phyloP scores from a whole-genome alignment of 192 early-diverging fungal species.

The Backusella sp. region DNA sequence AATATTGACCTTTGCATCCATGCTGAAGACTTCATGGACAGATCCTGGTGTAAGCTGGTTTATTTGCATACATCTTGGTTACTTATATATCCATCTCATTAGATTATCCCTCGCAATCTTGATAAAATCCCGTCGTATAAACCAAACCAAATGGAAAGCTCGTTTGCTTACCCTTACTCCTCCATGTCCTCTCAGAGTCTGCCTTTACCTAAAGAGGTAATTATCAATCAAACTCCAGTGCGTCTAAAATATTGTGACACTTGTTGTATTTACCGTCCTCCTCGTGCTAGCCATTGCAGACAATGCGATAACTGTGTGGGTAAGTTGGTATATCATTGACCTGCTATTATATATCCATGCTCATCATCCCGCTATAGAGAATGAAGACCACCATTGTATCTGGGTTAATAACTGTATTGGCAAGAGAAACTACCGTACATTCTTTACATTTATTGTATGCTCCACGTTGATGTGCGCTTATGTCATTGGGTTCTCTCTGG shows the following conservation, averaged over 20 bases:
- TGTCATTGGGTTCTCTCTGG: constrained; percentile 60
- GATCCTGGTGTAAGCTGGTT: constrained; percentile 59
- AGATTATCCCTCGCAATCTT: constrained; percentile 72
- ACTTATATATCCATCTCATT: background rate
- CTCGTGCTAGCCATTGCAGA: constrained; percentile 85
- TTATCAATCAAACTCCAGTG: constrained; percentile 58
- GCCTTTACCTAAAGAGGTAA: constrained; percentile 52
- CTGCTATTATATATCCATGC: background rate
- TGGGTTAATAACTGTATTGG: constrained; percentile 96
- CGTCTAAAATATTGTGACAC: constrained; percentile 89
- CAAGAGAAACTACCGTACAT: constrained; percentile 76
- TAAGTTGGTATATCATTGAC: constrained; percentile 16
- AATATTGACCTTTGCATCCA: constrained; percentile 57
- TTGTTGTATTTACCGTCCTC: constrained; percentile 85
- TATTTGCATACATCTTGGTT: background rate
- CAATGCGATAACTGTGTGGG: constrained; percentile 91
- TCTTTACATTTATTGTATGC: constrained; percentile 75
- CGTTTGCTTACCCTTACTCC: background rate
- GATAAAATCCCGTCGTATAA: constrained; percentile 48
- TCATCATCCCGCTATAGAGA: constrained; percentile 42
- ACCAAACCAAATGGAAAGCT: background rate
- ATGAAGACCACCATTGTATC: constrained; percentile 90
- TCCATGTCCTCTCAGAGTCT: constrained; percentile 24
- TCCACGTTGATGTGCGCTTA: constrained; percentile 61
- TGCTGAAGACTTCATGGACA: constrained; percentile 73